These are phyloP conservation scores for Pyrenophora graminea DNA, from an alignment of 2,329 filamentous ascomycete species.

Conservation along the genomic window DNA sequence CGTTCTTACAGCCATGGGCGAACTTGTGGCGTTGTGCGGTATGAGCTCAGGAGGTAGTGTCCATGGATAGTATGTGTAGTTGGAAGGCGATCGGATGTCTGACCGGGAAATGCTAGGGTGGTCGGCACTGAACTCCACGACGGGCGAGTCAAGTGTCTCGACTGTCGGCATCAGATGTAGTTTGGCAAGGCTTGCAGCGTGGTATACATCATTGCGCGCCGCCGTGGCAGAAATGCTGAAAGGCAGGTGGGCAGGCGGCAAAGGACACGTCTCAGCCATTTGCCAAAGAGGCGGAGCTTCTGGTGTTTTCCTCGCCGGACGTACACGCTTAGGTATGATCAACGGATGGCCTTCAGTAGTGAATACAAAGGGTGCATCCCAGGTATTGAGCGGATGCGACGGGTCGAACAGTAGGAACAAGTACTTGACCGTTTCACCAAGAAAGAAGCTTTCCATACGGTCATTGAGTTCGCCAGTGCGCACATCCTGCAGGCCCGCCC, in stretches of 20 bases:
- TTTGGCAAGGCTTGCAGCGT: conserved; percentile 82
- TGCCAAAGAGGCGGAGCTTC: conserved; percentile 19
- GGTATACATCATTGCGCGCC: conserved; percentile 79
- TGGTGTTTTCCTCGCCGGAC: conserved; percentile 18
- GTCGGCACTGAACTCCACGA: conserved; percentile 57
- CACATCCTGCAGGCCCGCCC: conserved; percentile 74
- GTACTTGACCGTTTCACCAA: conserved; percentile 96
- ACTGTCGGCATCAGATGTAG: conserved; percentile 72
- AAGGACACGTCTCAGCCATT: conserved; percentile 65
- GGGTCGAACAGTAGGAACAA: conserved; percentile 88
- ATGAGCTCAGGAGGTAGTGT: conserved; percentile 78
- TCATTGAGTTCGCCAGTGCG: conserved; percentile 79
- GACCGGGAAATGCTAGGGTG: conserved; percentile 61
- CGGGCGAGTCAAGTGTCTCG: conserved; percentile 61
- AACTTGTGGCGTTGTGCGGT: conserved; percentile 76
- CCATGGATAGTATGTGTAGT: conserved; percentile 91
- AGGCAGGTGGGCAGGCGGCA: conserved; percentile 61
- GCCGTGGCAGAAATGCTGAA: conserved; percentile 80
- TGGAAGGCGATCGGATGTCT: conserved; percentile 65
- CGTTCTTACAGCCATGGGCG: conserved; percentile 69
- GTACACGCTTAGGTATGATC: conserved; percentile 66
- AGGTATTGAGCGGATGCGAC: conserved; percentile 81
- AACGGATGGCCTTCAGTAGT: conserved; percentile 95
- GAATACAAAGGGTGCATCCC: conserved; percentile 89
- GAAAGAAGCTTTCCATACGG: conserved; percentile 98